Evolutionary conservation across 768 basidiomycete species (phyloP).

Genomic region (Fomitopsis serialis): DNA sequence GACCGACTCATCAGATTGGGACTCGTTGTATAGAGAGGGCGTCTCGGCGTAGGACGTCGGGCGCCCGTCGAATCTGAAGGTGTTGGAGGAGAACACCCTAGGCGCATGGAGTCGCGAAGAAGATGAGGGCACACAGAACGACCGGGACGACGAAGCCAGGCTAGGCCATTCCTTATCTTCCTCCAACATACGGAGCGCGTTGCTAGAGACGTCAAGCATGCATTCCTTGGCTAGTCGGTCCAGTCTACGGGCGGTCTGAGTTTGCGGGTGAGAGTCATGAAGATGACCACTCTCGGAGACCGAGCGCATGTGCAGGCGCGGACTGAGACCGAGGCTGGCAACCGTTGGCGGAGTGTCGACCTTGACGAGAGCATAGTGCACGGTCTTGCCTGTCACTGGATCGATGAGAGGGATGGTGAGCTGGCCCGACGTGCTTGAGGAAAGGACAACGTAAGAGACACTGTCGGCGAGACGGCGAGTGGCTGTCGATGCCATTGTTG

Average conservation of each 20-base stretch:
- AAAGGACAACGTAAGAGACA: not conserved
- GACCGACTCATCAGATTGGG: not conserved
- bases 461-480: slow-evolving; percentile 1
- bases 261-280: not conserved
- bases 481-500: not conserved
- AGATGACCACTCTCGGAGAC: not conserved
- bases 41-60: not conserved
- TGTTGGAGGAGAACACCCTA: not conserved
- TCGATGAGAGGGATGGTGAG: slow-evolving; percentile 4
- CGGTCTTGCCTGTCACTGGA: not conserved
- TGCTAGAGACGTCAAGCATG: not conserved
- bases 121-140: no score
- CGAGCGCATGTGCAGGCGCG: not conserved
- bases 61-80: not conserved
- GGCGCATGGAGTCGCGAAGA: not conserved
- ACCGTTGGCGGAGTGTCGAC: not conserved
- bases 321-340: not conserved
- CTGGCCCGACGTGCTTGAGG: not conserved
- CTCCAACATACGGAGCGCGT: not conserved
- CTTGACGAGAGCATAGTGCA: slow-evolving; percentile 1
- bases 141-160: not conserved
- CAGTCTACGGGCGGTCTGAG: not conserved
- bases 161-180: not conserved
- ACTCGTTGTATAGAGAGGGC: not conserved
- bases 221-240: not conserved